Base-by-base conservation (phyloP, 2,329 filamentous ascomycete genomes). In the Colletotrichum acutatum region DNA sequence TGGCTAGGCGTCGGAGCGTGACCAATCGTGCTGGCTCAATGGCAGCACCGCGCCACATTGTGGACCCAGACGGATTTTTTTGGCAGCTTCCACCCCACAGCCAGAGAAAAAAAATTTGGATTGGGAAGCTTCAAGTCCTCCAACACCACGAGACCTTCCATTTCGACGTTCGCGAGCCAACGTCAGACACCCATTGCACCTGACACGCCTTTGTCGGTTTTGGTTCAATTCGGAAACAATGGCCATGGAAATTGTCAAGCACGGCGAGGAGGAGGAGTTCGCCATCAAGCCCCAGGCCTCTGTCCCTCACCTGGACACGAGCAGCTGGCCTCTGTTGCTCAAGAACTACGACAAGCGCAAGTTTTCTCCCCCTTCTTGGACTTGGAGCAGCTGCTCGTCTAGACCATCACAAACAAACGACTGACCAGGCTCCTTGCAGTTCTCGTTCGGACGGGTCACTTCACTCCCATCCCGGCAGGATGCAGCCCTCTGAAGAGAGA, bases 271-370 rank as follows among this genome's bases (percentile, higher is more conserved):
- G 82, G 89, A 90, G 79, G 93, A 96, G 80, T 94, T 94, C 83
- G 89, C 90, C 83, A 98, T 99, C 88, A 98, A 98, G 91, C 97
- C 97, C 69, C 92, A 97, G 88, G 92, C 93, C 79, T 87, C 90
- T 77, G 91, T 92, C 79, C 94, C 95, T 77, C 87, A 91, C 74
- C 88, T 97, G 79, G 92, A 97, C 85, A 97, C 94, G 78, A 95
- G 93, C 87, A 90, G 92, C 83, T 98, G 95, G 95, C 97, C 97
- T 79, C 88, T 98, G 80, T 89, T 98, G 79, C 90, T 98, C 81
- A 97, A 97, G 88, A 97, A 98, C 87, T 98, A 97, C 86, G 94
- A 95, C 84, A 94, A 95, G 82, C 88, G 95, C 97, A 90, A 82
- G 93, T 88, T 75, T 28, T 28, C 58, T 66, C 22, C 22, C 46